Percentiles rank a stretch among this genome's conserved stretches.
phyloP scores from a whole-genome alignment of 495 filamentous ascomycete genomes.

The Paragyromitra xinjiangensis region DNA sequence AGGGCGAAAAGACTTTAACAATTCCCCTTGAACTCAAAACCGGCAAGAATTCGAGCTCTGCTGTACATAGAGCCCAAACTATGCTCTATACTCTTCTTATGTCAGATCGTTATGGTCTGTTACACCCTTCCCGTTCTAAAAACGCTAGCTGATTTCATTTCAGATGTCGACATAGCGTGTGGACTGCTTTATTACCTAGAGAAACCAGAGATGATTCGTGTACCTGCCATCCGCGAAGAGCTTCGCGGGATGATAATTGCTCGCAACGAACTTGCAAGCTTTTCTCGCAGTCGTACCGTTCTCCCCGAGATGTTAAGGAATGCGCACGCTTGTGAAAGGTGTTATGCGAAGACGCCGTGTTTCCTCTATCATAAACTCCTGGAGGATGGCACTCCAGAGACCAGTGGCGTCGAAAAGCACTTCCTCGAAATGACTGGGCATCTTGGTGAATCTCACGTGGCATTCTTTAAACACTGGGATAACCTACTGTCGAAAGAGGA shows the following conservation, averaged over 20 bases:
- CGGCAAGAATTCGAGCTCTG: slow-evolving; percentile 76
- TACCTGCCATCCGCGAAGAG: slow-evolving; percentile 83
- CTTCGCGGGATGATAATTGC: slow-evolving; percentile 94
- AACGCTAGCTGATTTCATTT: slow-evolving; percentile 37
- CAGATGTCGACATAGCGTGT: slow-evolving; percentile 84
- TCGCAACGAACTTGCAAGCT: slow-evolving; percentile 87
- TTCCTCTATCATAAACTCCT: slow-evolving; percentile 84
- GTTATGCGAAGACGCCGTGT: slow-evolving; percentile 87
- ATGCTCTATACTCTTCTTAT: slow-evolving; percentile 91
- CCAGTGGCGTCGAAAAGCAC: slow-evolving; percentile 75
- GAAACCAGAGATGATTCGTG: slow-evolving; percentile 80
- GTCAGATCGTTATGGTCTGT: slow-evolving; percentile 85
- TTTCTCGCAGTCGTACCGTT: slow-evolving; percentile 78
- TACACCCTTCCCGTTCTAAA: slow-evolving; percentile 2
- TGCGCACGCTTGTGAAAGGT: slow-evolving; percentile 76
- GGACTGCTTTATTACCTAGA: slow-evolving; percentile 96
- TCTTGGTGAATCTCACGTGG: slow-evolving; percentile 73
- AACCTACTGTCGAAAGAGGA: slow-evolving; percentile 92
- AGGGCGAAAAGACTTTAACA: slow-evolving; percentile 71
- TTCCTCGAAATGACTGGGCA: slow-evolving; percentile 80
- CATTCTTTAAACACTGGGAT: slow-evolving; percentile 96
- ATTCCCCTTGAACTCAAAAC: slow-evolving; percentile 97
- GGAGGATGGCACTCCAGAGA: slow-evolving; percentile 84
- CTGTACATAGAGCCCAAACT: slow-evolving; percentile 88
- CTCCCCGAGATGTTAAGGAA: slow-evolving; percentile 87